Base-by-base conservation (phyloP, 371 early-diverging fungal genomes). In the Mortierella sp. region DNA sequence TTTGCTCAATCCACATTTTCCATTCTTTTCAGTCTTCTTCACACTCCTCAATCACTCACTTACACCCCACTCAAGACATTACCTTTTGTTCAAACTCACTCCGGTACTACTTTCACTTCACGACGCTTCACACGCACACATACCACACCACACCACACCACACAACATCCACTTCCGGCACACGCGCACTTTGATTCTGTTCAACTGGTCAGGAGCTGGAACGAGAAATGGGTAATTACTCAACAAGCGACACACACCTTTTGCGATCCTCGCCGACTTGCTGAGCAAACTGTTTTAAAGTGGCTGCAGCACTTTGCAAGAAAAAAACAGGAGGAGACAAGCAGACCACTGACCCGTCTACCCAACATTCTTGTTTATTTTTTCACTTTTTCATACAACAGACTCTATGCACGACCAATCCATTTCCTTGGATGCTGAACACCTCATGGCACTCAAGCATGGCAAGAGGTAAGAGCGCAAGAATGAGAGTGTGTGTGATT, bases 391-490 rank as follows among this genome's bases (percentile, higher is more conserved):
- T 34, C 31, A 29, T 47, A n/a, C 34, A 50, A 43, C 50, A 47
- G 41, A 58, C 47, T 26, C 52, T 4, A 74, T 74, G 68, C 71
- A 73, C n/a, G 72, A 80, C 73, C 69, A 75, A 24, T 72, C 77
- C 40, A 52, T 52, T 31, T 66, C 73, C 16, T 37, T 80, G 64
- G 81, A 80, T 39, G 77, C 77, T 41, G 81, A 80, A 45, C 81
- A 80, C 66, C 64, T 80, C 39, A 77, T 80, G 81, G 77, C 81
- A 16, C 24, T 80, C 26, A 80, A 77, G 63, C 77, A 80, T 19
- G 66, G 70, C 67, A 80, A 76, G 37, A 76, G 81, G 81, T 80
- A 71, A 11, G 26, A n/a, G n/a, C n/a, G n/a, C n/a, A n/a, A n/a
- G n/a, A n/a, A n/a, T n/a, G n/a, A n/a, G n/a, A n/a, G n/a, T n/a